Evolutionary conservation across 257 asterid genomes (phyloP).

Genomic region (Oldenlandia corymbosa): DNA sequence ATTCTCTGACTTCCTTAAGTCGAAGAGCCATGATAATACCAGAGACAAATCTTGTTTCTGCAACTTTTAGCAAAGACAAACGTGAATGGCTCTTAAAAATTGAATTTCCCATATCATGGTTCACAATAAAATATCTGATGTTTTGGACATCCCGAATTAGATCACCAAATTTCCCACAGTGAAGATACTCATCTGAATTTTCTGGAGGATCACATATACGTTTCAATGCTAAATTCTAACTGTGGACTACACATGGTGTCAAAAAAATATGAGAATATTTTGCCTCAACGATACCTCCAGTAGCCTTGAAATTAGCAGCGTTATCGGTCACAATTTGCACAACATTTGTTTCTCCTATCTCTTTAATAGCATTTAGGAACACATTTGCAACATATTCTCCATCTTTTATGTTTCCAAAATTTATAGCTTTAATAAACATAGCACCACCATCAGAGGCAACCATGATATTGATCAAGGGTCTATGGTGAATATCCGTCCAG

Average conservation of each 20-base stretch:
- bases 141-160: neutral
- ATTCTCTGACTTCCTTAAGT: neutral
- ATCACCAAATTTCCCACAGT: neutral
- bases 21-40: neutral
- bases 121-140: neutral
- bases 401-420: neutral
- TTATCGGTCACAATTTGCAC: too few relatives aligned
- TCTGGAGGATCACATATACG: neutral
- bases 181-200: neutral
- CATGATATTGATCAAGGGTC: neutral
- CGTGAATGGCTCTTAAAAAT: neutral
- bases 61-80: neutral
- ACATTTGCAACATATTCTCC: neutral
- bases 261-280: neutral
- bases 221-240: neutral
- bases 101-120: neutral
- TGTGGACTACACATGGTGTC: slow-evolving; percentile 1
- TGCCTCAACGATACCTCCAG: neutral
- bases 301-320: too few relatives aligned
- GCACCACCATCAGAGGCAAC: neutral
- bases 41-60: slow-evolving; percentile 4
- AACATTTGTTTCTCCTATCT: neutral
- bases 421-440: neutral
- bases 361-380: neutral
- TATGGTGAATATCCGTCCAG: neutral